A percentile compares a stretch with the other conserved stretches of the same genome.
Conservation (phyloP, 306 rosid genomes). For the Malus sieversii region DNA sequence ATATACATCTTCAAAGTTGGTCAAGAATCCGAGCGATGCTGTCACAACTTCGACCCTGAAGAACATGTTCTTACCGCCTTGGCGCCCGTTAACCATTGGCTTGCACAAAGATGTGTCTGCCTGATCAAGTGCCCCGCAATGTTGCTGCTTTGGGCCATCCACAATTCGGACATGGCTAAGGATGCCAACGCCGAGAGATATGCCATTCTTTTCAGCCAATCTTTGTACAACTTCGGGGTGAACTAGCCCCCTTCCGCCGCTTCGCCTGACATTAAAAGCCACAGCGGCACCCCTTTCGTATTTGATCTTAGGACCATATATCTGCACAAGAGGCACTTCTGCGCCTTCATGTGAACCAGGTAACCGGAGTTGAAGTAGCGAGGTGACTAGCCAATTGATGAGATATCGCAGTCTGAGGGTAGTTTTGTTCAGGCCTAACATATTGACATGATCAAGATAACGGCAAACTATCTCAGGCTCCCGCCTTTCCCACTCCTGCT, state of each 20-base stretch:
- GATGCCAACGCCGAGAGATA: constrained; percentile 82
- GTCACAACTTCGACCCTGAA: constrained; percentile 89
- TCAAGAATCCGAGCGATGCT: constrained; percentile 78
- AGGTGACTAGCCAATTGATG: constrained; percentile 94
- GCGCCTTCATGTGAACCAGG: constrained; percentile 29
- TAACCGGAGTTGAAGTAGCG: constrained; percentile 72
- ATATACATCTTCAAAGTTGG: constrained; percentile 91
- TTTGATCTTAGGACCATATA: constrained; percentile 93
- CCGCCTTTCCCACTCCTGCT: constrained; percentile 44
- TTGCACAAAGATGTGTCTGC: constrained; percentile 67
- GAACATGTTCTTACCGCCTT: constrained; percentile 53
- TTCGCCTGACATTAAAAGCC: constrained; percentile 74
- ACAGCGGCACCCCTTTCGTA: constrained; percentile 95
- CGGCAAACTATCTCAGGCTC: constrained; percentile 72
- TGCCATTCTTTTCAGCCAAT: constrained; percentile 79
- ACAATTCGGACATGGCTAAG: constrained; percentile 69
- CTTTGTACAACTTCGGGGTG: constrained; percentile 87
- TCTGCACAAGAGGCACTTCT: constrained; percentile 58
- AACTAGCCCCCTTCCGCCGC: constrained; percentile 50
- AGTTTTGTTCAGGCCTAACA: constrained; percentile 93
- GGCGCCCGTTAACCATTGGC: constrained; percentile 70
- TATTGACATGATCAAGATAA: constrained; percentile 68
- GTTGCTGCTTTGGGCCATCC: constrained; percentile 59
- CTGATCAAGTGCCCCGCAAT: constrained; percentile 30
- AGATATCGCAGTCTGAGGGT: constrained; percentile 72